Evolutionary conservation across 352 stramenopile genomes (phyloP).

Genomic region (Achlya hypogyna): DNA sequence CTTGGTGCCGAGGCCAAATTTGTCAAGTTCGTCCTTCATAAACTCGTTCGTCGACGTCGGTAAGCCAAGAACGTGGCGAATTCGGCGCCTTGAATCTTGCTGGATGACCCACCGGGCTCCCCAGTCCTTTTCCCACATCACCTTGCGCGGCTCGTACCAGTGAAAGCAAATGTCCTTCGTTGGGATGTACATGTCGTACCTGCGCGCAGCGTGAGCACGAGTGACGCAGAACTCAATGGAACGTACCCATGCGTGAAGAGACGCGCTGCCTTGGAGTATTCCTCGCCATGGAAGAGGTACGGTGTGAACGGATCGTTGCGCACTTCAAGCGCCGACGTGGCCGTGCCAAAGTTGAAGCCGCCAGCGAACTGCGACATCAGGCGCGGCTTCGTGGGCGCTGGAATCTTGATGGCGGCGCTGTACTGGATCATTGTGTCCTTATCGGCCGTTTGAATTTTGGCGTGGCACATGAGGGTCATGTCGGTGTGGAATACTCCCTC

Average conservation of each 20-base stretch:
- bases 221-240: no score
- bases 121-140: conserved; percentile 77
- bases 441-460: conserved; percentile 14
- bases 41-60: conserved; percentile 57
- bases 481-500: not conserved
- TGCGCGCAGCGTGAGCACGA: conserved; percentile 45
- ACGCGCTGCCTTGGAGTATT: conserved; percentile 11
- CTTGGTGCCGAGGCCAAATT: conserved; percentile 64
- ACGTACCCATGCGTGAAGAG: conserved; percentile 4
- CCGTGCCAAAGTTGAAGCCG: conserved; percentile 13
- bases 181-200: conserved; percentile 74
- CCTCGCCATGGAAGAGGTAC: conserved; percentile 17
- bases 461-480: conserved; percentile 13
- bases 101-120: conserved; percentile 50
- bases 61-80: conserved; percentile 50
- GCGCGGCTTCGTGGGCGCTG: not conserved
- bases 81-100: conserved; percentile 59
- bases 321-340: not conserved
- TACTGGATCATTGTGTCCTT: conserved; percentile 20
- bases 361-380: conserved; percentile 19
- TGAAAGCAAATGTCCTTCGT: conserved; percentile 62
- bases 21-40: conserved; percentile 50
- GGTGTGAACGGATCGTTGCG: conserved; percentile 12
- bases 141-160: conserved; percentile 74
- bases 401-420: not conserved